Conservation (phyloP, 495 filamentous ascomycete species). For the Astrothelium subdiscretum region DNA sequence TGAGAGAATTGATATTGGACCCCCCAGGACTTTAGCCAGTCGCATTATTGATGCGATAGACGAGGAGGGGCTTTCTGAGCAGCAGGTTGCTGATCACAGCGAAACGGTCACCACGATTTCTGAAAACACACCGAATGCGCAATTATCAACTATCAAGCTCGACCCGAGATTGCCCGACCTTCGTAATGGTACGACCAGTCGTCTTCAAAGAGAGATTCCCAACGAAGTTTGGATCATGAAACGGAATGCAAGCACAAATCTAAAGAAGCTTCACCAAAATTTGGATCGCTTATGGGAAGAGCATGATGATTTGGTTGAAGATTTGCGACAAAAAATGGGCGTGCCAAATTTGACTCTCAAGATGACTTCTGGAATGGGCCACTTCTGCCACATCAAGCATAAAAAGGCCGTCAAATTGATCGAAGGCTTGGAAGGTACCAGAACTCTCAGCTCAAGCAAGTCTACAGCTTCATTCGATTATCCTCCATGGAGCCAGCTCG, state of each 20-base stretch:
- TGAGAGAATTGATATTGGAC: conserved; percentile 52
- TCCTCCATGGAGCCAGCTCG: conserved; percentile 71
- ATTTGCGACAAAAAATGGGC: conserved; percentile 44
- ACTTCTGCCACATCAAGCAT: conserved; percentile 84
- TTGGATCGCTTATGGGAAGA: conserved; percentile 46
- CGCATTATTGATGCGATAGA: conserved; percentile 72
- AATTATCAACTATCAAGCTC: background rate
- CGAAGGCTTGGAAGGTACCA: conserved; percentile 39
- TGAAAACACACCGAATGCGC: background rate
- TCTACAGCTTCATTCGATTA: conserved; percentile 76
- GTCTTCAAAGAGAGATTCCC: conserved; percentile 6
- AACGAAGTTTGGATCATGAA: conserved; percentile 82
- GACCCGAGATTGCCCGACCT: background rate
- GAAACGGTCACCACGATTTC: conserved; percentile 54
- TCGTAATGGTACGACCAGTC: conserved; percentile 1
- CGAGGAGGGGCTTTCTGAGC: conserved; percentile 75
- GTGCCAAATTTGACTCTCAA: conserved; percentile 49
- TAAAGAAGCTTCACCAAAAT: conserved; percentile 54
- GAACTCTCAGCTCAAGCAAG: conserved; percentile 64
- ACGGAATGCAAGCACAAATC: conserved; percentile 48
- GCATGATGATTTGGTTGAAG: conserved; percentile 46
- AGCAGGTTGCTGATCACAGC: conserved; percentile 62
- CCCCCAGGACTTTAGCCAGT: conserved; percentile 54
- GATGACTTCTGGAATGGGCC: conserved; percentile 73
- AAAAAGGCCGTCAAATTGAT: conserved; percentile 46